Evolutionary conservation across 2,329 filamentous ascomycete species (phyloP).

Genomic region (Aureobasidium vineae): DNA sequence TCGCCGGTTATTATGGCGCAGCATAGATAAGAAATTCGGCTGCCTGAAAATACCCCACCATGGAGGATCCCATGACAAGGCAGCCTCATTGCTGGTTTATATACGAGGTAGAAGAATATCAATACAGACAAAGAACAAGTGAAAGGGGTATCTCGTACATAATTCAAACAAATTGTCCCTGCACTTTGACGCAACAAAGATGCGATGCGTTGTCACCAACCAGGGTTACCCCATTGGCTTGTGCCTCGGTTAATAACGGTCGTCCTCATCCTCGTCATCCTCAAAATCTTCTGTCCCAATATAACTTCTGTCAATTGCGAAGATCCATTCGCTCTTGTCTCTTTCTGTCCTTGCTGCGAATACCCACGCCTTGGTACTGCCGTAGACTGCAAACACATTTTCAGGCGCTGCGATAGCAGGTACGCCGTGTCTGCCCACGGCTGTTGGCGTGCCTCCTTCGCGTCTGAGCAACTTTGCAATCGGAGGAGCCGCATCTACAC

Average conservation of each 20-base stretch:
- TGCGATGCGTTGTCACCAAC: not conserved
- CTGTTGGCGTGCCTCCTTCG: not conserved
- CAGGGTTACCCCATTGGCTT: not conserved
- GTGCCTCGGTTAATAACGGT: not conserved
- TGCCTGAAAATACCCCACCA: not conserved
- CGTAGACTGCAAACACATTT: constrained; percentile 86
- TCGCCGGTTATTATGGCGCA: not conserved
- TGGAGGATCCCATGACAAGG: not conserved
- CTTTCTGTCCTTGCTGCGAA: constrained; percentile 86
- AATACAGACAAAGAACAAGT: not conserved
- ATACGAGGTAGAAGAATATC: not conserved
- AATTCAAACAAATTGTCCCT: not conserved
- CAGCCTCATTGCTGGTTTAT: not conserved
- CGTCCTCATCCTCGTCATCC: constrained; percentile 15
- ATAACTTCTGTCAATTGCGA: constrained; percentile 84
- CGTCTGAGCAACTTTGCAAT: constrained; percentile 70
- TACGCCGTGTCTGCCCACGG: not conserved
- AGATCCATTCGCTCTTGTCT: constrained; percentile 96
- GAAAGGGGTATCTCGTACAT: constrained; percentile 3
- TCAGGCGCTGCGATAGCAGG: constrained; percentile 24
- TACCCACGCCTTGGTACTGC: constrained; percentile 89
- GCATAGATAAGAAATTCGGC: not conserved
- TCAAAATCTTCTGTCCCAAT: constrained; percentile 38
- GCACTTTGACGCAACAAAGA: not conserved
- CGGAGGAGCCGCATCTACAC: constrained; percentile 90